Conservation (phyloP, 108 stramenopile genomes). For the Schizochytrium sp. region DNA sequence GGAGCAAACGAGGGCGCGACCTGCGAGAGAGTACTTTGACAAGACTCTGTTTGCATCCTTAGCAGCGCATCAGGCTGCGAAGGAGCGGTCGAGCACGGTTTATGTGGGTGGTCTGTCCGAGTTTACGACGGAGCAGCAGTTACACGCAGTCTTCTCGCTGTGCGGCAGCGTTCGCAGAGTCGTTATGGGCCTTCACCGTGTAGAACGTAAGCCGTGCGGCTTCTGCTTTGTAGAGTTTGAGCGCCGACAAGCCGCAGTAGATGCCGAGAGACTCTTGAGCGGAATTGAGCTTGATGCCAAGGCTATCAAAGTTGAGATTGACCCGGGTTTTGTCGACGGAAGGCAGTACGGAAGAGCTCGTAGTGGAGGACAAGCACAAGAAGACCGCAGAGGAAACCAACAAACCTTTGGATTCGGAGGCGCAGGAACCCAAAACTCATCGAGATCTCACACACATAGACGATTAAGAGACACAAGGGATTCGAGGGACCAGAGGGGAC, state of each 20-base stretch:
- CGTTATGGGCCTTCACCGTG: slow-evolving; percentile 49
- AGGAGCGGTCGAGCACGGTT: slow-evolving; percentile 10
- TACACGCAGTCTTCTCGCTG: slow-evolving; percentile 17
- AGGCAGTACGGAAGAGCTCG: slow-evolving; percentile 51
- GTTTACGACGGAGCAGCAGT: slow-evolving; percentile 38
- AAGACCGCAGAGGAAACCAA: not conserved
- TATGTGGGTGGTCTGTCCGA: slow-evolving; percentile 39
- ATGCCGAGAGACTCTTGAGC: not conserved
- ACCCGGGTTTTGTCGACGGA: slow-evolving; percentile 47
- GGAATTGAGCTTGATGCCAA: slow-evolving; percentile 12
- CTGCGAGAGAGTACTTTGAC: slow-evolving; percentile 47
- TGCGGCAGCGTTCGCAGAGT: slow-evolving; percentile 48
- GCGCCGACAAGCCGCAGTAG: not conserved
- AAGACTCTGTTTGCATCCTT: not conserved
- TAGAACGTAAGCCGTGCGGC: slow-evolving; percentile 54
- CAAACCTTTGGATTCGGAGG: slow-evolving; percentile 12
- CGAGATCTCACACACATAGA: not conserved
- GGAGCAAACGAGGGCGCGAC: not conserved
- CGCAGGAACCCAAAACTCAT: not conserved
- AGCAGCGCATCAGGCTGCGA: slow-evolving; percentile 7
- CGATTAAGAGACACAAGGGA: not conserved
- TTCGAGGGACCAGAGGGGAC: no score
- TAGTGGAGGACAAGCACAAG: slow-evolving; percentile 27
- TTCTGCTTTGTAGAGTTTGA: slow-evolving; percentile 59
- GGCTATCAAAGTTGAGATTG: slow-evolving; percentile 41